Evolutionary conservation across 768 basidiomycete genomes (phyloP), one percentile per base, ranked within the genome.

Genomic region (Cantharellus anzutake): DNA sequence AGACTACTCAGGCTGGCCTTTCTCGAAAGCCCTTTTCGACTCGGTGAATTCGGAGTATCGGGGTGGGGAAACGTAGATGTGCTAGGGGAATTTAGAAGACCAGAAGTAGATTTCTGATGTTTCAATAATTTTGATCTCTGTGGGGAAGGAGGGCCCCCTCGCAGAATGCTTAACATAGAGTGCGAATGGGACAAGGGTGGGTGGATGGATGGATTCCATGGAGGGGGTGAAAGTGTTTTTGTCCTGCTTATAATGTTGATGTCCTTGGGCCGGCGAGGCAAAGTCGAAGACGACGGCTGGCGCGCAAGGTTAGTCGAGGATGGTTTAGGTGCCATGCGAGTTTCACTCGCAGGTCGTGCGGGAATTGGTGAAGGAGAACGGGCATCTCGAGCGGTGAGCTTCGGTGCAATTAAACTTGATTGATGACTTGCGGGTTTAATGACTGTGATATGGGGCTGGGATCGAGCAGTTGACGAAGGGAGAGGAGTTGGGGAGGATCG

Each of bases 251-350:
- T 11, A 1, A 14, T 11, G 35, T 11, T 48, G 44, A 29, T 11
- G 11, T 11, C 11, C 29, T 48, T 48, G 11, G 29, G 44, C 11
- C 44, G 44, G 1, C 44, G 44, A 48, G 44, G 29, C 44, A 29
- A 48, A 48, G 44, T 29, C 44, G 29, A 11, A 11, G 44, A 48
- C 52, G 52, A 55, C 38, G 35, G 7, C 35, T 11, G 52, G 52
- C 52, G 52, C 35, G 78, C 78, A 38, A 76, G 71, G 51, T 83
- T 85, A n/a, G 83, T 81, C 61, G 76, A 72, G 3, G 84, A 83
- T 1, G 83, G 83, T 63, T 79, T 77, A 39, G 84, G 85, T 0
- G 84, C 86, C 71, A 84, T 87, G 53, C 35, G 84, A 80, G 37
- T 70, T 68, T 29, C 20, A 29, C 20, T 29, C 20, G 20, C 20